Percentiles rank a stretch among this genome's conserved stretches.
phyloP scores from a whole-genome alignment of 179 eudicot species.

The Heliamphora pulchella region DNA sequence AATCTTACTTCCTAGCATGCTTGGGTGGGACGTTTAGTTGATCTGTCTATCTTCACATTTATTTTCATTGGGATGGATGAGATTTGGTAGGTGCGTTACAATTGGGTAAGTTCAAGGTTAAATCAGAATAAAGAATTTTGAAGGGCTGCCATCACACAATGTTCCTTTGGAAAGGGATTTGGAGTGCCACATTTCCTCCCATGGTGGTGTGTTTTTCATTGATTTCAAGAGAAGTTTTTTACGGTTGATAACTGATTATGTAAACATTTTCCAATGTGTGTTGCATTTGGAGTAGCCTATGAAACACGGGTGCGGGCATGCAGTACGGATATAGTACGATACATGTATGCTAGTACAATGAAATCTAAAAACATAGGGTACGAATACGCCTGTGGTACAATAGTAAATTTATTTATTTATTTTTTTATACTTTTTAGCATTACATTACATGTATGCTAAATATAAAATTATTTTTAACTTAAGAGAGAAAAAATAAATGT shows the following conservation, averaged over 20 bases:
- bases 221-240: not conserved
- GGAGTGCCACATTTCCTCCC: not conserved
- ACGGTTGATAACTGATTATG: not conserved
- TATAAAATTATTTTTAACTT: too few relatives aligned
- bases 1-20: not conserved
- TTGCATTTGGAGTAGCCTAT: not conserved
- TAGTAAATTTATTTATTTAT: too few relatives aligned
- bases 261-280: not conserved
- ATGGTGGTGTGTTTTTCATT: not conserved
- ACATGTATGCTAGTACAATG: too few relatives aligned
- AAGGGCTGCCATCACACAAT: not conserved
- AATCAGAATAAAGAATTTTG: not conserved
- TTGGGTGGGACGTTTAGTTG: not conserved
- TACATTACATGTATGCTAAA: too few relatives aligned
- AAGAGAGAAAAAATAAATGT: too few relatives aligned
- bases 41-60: not conserved
- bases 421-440: too few relatives aligned
- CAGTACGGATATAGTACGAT: too few relatives aligned
- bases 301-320: too few relatives aligned
- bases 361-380: too few relatives aligned
- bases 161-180: not conserved
- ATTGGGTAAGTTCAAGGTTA: not conserved
- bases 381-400: too few relatives aligned
- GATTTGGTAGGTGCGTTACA: not conserved
- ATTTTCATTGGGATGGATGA: not conserved